Evolutionary conservation across 108 stramenopile genomes (phyloP), one percentile per base, ranked within the genome.

Genomic region (Bacterosira constricta): DNA sequence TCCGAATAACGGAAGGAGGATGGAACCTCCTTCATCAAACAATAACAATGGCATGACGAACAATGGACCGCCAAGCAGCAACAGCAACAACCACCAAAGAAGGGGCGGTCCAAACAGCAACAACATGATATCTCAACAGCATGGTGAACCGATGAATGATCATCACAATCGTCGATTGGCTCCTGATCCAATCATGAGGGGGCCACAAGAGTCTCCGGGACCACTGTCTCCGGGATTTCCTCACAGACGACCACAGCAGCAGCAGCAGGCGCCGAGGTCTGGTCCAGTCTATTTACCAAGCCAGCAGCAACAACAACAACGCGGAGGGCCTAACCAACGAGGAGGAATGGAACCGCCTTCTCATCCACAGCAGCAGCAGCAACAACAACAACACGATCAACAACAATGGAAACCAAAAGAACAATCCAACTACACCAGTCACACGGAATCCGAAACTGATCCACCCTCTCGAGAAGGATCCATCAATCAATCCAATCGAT

Each of bases 11-110:
- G 44, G 61, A 63, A 46, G 27, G 27, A 63, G 61, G 46, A 45
- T 49, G 45, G 50, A 50, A 53, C 65, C 65, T 11, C 65, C 65
- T 12, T 37, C 37, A 66, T 37, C 20, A 37, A 66, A 18, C 44
- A 63, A 46, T 10, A 11, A 29, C 18, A 6, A 29, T 3, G 29
- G 6, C 6, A 31, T 6, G 26, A 35, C 30, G 29, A 56, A 31
- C 30, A 35, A 18, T n/a, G n/a, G 55, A 56, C 17, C 1, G 4
- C 31, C 13, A 56, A 6, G 41, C 41, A n/a, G 41, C 3, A 8
- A n/a, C 41, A n/a, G 41, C 41, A 42, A 1, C 41, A 8, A n/a
- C 8, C 8, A 42, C 9, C 15, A 9, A 4, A n/a, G 41, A 42
- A 42, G 41, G 1, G 8, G 15, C 8, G 2, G 12, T 42, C 41